Evolutionary conservation across 129 eudicot species (phyloP).

Genomic region (Rutidosis leptorrhynchoides): DNA sequence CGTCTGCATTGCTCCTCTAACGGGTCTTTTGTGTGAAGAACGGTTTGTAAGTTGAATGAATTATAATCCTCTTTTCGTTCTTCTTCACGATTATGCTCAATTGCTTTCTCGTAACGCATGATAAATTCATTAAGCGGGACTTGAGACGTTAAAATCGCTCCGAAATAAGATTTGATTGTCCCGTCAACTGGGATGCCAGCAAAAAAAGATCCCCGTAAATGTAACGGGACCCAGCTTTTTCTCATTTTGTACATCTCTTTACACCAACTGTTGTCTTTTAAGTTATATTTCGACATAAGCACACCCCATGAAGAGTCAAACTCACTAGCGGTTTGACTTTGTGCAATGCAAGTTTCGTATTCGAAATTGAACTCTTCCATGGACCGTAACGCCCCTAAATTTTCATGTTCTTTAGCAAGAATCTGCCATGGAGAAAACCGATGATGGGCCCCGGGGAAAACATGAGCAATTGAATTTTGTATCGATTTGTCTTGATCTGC

Average conservation of each 20-base stretch:
- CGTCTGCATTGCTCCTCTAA: constrained; percentile 75
- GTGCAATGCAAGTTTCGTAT: constrained; percentile 67
- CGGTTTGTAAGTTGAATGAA: constrained; percentile 60
- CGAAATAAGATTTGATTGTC: constrained; percentile 57
- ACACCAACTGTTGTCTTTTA: constrained; percentile 67
- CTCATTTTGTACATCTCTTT: constrained; percentile 72
- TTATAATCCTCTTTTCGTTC: constrained; percentile 73
- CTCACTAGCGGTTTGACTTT: constrained; percentile 69
- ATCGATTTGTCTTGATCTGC: constrained; percentile 74
- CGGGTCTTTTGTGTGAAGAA: constrained; percentile 78
- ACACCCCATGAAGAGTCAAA: constrained; percentile 73
- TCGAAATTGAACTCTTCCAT: constrained; percentile 64
- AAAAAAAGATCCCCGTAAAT: constrained; percentile 59
- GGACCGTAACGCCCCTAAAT: constrained; percentile 53
- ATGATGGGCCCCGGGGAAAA: constrained; percentile 72
- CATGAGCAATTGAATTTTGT: constrained; percentile 61
- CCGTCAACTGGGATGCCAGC: constrained; percentile 76
- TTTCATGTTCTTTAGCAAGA: constrained; percentile 57
- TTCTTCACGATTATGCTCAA: constrained; percentile 71
- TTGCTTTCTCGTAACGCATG: constrained; percentile 61
- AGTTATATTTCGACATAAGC: constrained; percentile 52
- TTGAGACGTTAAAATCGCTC: constrained; percentile 44
- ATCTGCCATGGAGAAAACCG: constrained; percentile 79
- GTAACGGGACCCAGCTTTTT: constrained; percentile 77
- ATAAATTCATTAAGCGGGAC: constrained; percentile 54